These are phyloP conservation scores for Casuarina equisetifolia DNA, from an alignment of 306 rosid genomes.

Conservation along the genomic window DNA sequence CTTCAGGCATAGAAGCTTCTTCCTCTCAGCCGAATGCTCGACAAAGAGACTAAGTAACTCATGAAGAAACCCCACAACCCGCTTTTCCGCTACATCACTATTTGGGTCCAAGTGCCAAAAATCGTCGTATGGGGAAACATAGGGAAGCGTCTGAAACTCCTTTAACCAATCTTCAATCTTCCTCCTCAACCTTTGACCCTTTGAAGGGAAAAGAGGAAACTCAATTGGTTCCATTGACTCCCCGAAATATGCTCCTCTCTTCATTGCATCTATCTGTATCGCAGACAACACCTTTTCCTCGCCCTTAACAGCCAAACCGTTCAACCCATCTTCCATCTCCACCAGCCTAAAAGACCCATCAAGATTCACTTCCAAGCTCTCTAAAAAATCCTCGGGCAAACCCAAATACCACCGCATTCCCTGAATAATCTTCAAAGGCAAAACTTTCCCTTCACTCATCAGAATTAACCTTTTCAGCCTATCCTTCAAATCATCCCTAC, in stretches of 20 bases:
- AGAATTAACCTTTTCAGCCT: slow-evolving; percentile 76
- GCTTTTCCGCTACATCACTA: slow-evolving; percentile 71
- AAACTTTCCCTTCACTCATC: slow-evolving; percentile 64
- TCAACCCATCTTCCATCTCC: slow-evolving; percentile 72
- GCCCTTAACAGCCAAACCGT: slow-evolving; percentile 55
- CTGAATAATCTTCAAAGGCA: slow-evolving; percentile 74
- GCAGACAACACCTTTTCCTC: slow-evolving; percentile 54
- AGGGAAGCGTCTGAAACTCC: slow-evolving; percentile 82
- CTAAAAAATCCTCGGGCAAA: slow-evolving; percentile 67
- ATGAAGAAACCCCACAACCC: slow-evolving; percentile 78
- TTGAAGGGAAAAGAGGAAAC: slow-evolving; percentile 67
- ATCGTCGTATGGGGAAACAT: slow-evolving; percentile 79
- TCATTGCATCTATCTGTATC: slow-evolving; percentile 62
- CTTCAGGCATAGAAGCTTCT: slow-evolving; percentile 74
- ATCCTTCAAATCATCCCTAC: slow-evolving; percentile 54
- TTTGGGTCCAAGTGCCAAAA: slow-evolving; percentile 51
- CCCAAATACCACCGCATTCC: slow-evolving; percentile 97
- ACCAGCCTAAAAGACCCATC: slow-evolving; percentile 71
- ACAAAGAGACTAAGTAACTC: slow-evolving; percentile 79
- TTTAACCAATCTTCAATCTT: slow-evolving; percentile 70
- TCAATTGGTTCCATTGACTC: slow-evolving; percentile 61
- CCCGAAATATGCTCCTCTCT: slow-evolving; percentile 50
- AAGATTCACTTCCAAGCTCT: slow-evolving; percentile 47
- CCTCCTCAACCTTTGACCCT: slow-evolving; percentile 77
- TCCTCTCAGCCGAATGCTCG: slow-evolving; percentile 84